Evolutionary conservation across 129 eudicot species (phyloP).

Genomic region (Flaveria trinervia): DNA sequence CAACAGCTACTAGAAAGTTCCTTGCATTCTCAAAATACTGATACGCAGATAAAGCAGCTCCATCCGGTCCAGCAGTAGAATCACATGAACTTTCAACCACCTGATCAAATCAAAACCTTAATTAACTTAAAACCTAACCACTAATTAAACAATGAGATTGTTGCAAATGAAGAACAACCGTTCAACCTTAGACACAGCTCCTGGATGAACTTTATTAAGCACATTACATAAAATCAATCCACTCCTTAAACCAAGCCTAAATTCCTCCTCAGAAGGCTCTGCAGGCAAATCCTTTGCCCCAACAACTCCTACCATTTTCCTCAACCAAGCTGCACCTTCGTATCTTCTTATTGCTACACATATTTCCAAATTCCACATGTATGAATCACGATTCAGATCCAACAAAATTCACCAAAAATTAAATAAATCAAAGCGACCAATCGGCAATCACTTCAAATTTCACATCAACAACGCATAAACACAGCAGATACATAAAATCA

Average conservation of each 20-base stretch:
- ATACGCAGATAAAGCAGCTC: slow-evolving; percentile 91
- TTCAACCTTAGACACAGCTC: slow-evolving; percentile 81
- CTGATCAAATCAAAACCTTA: slow-evolving; percentile 36
- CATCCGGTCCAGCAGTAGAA: slow-evolving; percentile 68
- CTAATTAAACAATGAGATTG: neutral
- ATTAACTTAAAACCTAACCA: neutral
- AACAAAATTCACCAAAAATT: neutral
- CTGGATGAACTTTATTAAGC: slow-evolving; percentile 77
- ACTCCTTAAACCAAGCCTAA: slow-evolving; percentile 85
- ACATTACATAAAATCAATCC: slow-evolving; percentile 85
- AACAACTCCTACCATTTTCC: slow-evolving; percentile 89
- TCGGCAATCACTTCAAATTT: neutral
- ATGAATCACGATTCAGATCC: neutral
- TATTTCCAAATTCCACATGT: neutral
- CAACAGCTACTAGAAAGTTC: slow-evolving; percentile 83
- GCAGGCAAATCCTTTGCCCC: slow-evolving; percentile 94
- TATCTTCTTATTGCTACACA: slow-evolving; percentile 72
- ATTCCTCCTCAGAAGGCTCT: slow-evolving; percentile 97
- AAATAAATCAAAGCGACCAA: too few species aligned
- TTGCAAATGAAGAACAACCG: neutral
- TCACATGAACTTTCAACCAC: slow-evolving; percentile 90
- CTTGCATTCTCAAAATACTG: slow-evolving; percentile 95
- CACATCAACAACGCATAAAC: neutral
- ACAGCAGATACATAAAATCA: neutral
- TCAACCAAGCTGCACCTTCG: slow-evolving; percentile 91